phyloP scores from a whole-genome alignment of 176 grass and related monocot species.

The Oryza nivara region DNA sequence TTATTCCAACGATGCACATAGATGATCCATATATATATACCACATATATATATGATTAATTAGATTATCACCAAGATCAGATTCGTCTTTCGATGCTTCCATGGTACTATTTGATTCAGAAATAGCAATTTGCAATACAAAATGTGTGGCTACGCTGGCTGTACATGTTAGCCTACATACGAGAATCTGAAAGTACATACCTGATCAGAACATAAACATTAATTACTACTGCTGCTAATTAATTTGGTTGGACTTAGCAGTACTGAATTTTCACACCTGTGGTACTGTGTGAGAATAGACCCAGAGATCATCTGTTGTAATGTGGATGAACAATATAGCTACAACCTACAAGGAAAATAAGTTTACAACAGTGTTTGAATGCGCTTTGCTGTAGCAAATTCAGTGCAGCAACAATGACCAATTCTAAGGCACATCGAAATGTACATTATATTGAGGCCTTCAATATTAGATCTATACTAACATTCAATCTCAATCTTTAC shows the following conservation, averaged over 20 bases:
- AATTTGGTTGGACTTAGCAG: neutral
- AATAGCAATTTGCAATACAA: neutral
- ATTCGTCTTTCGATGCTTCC: slow-evolving; percentile 5
- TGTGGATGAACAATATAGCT: neutral
- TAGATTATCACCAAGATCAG: neutral
- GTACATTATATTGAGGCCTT: neutral
- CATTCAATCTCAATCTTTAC: neutral
- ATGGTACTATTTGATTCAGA: neutral
- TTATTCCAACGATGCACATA: neutral
- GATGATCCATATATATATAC: neutral
- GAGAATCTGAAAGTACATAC: neutral
- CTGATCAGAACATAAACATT: neutral
- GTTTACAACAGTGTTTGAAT: neutral
- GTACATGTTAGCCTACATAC: neutral
- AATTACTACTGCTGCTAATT: neutral
- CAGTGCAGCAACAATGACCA: neutral
- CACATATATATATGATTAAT: neutral
- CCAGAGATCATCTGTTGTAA: neutral
- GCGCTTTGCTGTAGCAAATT: neutral
- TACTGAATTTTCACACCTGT: neutral
- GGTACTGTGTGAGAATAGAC: neutral
- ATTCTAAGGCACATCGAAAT: neutral
- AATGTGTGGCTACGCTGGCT: neutral
- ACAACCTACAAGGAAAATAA: neutral
- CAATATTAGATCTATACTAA: neutral